Evolutionary conservation across 164 flowering plant species (phyloP), one percentile per base, ranked within the genome.

Genomic region (Magnolia kwangsiensis): DNA sequence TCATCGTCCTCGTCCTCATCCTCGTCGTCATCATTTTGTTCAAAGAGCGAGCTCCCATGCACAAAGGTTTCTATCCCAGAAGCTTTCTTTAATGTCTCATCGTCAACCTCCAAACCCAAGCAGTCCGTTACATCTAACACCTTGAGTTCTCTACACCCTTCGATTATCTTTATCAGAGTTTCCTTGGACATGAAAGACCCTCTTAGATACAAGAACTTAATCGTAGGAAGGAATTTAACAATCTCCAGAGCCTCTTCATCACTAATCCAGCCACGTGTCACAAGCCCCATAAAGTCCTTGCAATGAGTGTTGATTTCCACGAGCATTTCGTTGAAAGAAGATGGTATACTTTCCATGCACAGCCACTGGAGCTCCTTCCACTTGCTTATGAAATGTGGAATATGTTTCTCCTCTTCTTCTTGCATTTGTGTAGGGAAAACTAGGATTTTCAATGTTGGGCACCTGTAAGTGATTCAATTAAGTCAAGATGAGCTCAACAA

Each of bases 91-190:
- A 66, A 9, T 16, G 51, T 23, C 63, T 75, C 77, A 4, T 75
- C 77, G 23, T 75, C 72, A 51, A 58, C 50, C 51, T 20, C 50
- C 68, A 68, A 75, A 50, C 66, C 72, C 18, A 16, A 13, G 51
- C 72, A 75, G 14, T 68, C 66, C 50, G 19, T 75, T 4, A 67
- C 24, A 18, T 19, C 50, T 65, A 75, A 19, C 27, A 50, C 29
- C 67, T 67, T 64, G 72, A 75, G 51, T 50, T 69, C 65, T 75
- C 31, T 67, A 45, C 77, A 75, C 3, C 77, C 72, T 66, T 75
- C 51, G 64, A 75, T 18, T 67, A 75, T 75, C 21, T 29, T 13
- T 50, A 66, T 51, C 50, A 75, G 23, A 21, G 51, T 51, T 37
- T 67, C 72, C 19, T 61, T 50, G 21, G 72, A 20, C 23, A 75